A percentile compares a stretch with the other conserved stretches of the same genome.
Conservation (phyloP, 148 eudicot genomes). For the Silene conica region DNA sequence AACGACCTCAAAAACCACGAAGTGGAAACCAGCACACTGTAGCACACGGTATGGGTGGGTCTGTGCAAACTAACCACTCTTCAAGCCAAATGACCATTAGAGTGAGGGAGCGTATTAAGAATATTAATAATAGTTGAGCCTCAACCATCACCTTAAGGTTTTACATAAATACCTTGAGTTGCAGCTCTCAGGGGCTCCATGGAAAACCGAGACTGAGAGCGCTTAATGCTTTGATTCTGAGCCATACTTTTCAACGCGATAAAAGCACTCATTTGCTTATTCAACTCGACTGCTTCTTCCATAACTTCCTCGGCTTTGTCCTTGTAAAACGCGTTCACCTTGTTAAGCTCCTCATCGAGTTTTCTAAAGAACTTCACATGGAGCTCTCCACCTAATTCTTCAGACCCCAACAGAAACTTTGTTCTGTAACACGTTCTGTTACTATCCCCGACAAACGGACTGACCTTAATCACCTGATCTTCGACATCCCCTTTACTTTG, state of each 20-base stretch:
- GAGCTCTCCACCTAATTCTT: conserved; percentile 45
- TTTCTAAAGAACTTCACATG: conserved; percentile 52
- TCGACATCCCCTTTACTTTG: conserved; percentile 41
- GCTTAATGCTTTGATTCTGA: conserved; percentile 35
- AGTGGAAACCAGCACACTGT: too few species aligned
- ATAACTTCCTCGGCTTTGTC: conserved; percentile 58
- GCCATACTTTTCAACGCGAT: conserved; percentile 63
- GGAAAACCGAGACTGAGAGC: conserved; percentile 17
- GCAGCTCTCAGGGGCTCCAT: conserved; percentile 19
- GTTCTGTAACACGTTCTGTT: conserved; percentile 55
- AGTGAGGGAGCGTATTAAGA: too few species aligned
- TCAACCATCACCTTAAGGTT: too few species aligned
- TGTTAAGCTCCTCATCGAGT: conserved; percentile 77
- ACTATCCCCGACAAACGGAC: conserved; percentile 36
- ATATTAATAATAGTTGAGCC: too few species aligned
- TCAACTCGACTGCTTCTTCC: conserved; percentile 42
- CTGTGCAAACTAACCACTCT: too few species aligned
- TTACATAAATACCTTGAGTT: conserved; percentile 33
- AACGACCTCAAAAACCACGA: too few species aligned
- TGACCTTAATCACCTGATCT: conserved; percentile 55
- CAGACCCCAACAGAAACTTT: conserved; percentile 38
- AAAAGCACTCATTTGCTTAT: conserved; percentile 67
- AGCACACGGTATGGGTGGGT: too few species aligned
- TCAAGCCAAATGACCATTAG: too few species aligned
- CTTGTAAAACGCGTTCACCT: conserved; percentile 56